Evolutionary conservation across 768 basidiomycete genomes (phyloP).

Genomic region (Amanita fuliginea): DNA sequence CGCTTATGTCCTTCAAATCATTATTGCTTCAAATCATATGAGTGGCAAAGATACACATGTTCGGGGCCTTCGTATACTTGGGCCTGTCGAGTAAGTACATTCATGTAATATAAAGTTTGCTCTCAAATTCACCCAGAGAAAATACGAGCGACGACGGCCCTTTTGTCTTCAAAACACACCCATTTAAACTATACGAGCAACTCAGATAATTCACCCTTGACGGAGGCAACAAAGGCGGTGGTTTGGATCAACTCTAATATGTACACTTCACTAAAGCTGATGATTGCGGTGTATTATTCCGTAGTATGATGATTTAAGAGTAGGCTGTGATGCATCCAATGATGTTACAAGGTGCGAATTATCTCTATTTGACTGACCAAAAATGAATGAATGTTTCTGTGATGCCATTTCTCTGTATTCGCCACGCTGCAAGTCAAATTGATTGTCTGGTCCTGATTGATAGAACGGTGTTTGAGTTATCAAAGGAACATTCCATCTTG

Average conservation of each 20-base stretch:
- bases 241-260: background rate
- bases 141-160: slow-evolving; percentile 4
- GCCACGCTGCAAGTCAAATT: background rate
- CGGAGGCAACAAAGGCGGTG: background rate
- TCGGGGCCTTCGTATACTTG: slow-evolving; percentile 79
- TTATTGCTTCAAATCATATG: slow-evolving; percentile 90
- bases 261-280: background rate
- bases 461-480: background rate
- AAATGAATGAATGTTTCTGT: background rate
- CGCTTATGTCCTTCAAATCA: slow-evolving; percentile 84
- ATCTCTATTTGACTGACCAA: background rate
- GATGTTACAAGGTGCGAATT: background rate
- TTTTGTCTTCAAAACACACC: slow-evolving; percentile 3
- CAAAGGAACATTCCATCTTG: background rate
- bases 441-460: background rate
- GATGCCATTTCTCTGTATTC: background rate
- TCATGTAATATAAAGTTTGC: slow-evolving; percentile 24
- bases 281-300: background rate
- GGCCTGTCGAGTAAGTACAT: slow-evolving; percentile 58
- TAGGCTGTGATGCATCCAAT: background rate
- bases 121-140: background rate
- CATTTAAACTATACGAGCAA: slow-evolving; percentile 5
- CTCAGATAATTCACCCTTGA: background rate
- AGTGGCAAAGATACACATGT: slow-evolving; percentile 99
- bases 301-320: background rate